Evolutionary conservation across 176 grass and related monocot species (phyloP).

Genomic region (Thinopyrum elongatum): DNA sequence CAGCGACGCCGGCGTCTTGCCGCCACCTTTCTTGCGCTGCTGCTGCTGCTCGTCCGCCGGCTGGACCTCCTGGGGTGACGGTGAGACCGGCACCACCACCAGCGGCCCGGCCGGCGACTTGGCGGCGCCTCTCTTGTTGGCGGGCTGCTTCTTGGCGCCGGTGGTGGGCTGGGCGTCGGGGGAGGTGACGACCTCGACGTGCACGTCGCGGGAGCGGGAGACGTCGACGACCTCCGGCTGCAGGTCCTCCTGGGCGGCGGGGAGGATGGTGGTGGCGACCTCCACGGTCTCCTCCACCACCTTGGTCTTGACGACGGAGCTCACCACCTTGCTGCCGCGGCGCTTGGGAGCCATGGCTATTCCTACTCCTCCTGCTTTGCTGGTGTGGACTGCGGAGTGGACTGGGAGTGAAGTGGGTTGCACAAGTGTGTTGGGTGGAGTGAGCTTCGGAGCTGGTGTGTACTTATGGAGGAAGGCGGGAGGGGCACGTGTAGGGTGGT

Average conservation of each 20-base stretch:
- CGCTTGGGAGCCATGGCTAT: conserved; percentile 54
- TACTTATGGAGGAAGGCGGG: too few relatives aligned
- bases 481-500: too few relatives aligned
- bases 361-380: not conserved
- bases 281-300: conserved; percentile 50
- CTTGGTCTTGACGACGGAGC: conserved; percentile 46
- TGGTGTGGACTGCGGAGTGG: not conserved
- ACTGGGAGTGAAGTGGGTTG: too few relatives aligned
- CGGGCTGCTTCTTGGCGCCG: not conserved
- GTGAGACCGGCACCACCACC: not conserved
- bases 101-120: not conserved
- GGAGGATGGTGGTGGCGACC: conserved; percentile 27
- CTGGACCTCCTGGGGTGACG: not conserved
- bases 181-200: conserved; percentile 25
- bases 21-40: not conserved
- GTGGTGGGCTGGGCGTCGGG: not conserved
- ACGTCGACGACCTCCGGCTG: not conserved
- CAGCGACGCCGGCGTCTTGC: not conserved
- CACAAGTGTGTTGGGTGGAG: too few relatives aligned
- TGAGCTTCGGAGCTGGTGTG: too few relatives aligned
- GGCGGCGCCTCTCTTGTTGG: not conserved
- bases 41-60: not conserved
- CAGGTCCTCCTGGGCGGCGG: not conserved
- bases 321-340: conserved; percentile 5
- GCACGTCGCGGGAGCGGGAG: conserved; percentile 27